Evolutionary conservation across 1,139 yeast species (phyloP).

Genomic region (Torulaspora globosa): DNA sequence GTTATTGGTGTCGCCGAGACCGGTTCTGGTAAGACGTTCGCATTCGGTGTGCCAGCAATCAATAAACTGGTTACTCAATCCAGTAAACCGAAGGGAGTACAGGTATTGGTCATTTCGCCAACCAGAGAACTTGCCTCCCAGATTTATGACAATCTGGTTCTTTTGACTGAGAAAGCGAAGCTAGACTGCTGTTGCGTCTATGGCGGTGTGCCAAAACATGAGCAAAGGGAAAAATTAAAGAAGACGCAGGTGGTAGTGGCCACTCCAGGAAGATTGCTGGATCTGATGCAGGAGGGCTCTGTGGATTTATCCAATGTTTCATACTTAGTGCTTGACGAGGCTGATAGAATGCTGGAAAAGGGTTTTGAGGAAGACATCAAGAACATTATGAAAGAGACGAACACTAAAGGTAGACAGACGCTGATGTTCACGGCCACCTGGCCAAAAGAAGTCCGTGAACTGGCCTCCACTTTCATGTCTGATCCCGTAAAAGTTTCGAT

Average conservation of each 20-base stretch:
- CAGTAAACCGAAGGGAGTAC: conserved; percentile 48
- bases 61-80: conserved; percentile 47
- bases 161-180: conserved; percentile 57
- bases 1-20: conserved; percentile 98
- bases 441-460: conserved; percentile 95
- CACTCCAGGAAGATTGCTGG: conserved; percentile 94
- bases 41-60: conserved; percentile 97
- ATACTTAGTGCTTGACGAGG: conserved; percentile 90
- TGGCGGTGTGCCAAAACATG: conserved; percentile 97
- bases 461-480: conserved; percentile 83
- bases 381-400: conserved; percentile 79
- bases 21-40: conserved; percentile 96
- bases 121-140: conserved; percentile 97
- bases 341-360: conserved; percentile 95
- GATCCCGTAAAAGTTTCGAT: conserved; percentile 83
- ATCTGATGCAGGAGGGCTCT: conserved; percentile 84
- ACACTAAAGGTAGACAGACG: conserved; percentile 86
- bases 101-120: conserved; percentile 86
- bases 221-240: conserved; percentile 67
- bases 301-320: conserved; percentile 64
- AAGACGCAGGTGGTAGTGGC: conserved; percentile 80
- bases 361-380: conserved; percentile 97
- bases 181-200: conserved; percentile 80
- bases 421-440: conserved; percentile 98
- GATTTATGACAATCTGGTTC: conserved; percentile 76